A percentile compares a stretch with the other conserved stretches of the same genome.
Conservation (phyloP, 345 rosid species). For the Ceriops decandra region DNA sequence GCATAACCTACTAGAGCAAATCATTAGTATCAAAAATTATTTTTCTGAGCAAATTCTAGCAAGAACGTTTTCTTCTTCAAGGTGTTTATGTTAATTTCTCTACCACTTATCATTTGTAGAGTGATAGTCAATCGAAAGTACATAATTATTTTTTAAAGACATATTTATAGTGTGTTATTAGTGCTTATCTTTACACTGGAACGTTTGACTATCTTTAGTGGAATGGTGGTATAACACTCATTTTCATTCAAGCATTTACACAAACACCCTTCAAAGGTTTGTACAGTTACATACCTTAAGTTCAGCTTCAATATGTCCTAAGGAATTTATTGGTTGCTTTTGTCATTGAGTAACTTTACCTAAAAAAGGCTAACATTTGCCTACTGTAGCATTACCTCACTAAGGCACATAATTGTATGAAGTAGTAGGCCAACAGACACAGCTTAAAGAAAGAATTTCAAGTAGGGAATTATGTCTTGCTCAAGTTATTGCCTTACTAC, state of each 20-base stretch:
- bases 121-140: neutral
- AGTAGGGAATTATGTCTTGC: neutral
- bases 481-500: neutral
- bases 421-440: neutral
- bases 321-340: neutral
- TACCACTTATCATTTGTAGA: neutral
- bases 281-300: neutral
- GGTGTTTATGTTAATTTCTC: neutral
- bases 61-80: too few relatives aligned
- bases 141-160: neutral
- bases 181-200: neutral
- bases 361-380: neutral
- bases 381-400: neutral
- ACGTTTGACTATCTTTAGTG: neutral
- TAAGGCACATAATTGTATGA: neutral
- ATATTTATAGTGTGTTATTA: neutral
- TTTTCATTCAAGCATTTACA: too few relatives aligned
- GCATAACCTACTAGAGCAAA: accelerated
- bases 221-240: neutral
- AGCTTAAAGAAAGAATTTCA: neutral
- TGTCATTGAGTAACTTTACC: neutral
- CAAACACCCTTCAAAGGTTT: neutral
- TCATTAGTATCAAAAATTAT: accelerated
- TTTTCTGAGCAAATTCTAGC: too few relatives aligned
- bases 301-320: neutral